A percentile compares a stretch with the other conserved stretches of the same genome.
Evolutionary conservation across 371 early-diverging fungal genomes (phyloP).

Genomic region (Polyrhizophydium stewartii): DNA sequence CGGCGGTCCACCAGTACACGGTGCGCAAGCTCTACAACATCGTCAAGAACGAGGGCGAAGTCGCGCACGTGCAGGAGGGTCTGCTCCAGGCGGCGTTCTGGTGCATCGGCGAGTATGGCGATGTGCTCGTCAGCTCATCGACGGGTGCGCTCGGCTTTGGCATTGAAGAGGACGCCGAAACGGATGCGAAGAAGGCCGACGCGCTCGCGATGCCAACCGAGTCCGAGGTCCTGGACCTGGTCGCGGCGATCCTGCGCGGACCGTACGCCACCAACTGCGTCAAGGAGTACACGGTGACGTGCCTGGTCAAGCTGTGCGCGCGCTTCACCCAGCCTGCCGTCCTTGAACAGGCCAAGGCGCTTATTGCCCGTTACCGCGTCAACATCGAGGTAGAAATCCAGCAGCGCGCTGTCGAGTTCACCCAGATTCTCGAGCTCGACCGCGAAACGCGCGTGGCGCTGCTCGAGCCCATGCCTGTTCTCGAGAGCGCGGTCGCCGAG

Average conservation of each 20-base stretch:
- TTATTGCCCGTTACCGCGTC: slow-evolving; percentile 59
- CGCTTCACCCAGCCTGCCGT: slow-evolving; percentile 60
- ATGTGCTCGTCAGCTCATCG: slow-evolving; percentile 57
- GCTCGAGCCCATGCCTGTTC: slow-evolving; percentile 91
- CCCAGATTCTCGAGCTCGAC: slow-evolving; percentile 64
- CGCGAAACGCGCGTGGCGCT: slow-evolving; percentile 65
- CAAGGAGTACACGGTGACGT: slow-evolving; percentile 80
- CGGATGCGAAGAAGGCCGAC: slow-evolving; percentile 8
- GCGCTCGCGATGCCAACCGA: slow-evolving; percentile 57
- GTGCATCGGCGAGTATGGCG: slow-evolving; percentile 96
- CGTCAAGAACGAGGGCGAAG: slow-evolving; percentile 63
- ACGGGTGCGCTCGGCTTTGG: slow-evolving; percentile 16
- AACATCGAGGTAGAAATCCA: slow-evolving; percentile 89
- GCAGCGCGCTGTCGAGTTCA: slow-evolving; percentile 88
- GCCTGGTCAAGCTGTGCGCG: slow-evolving; percentile 82
- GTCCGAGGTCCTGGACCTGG: slow-evolving; percentile 63
- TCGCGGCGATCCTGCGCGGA: slow-evolving; percentile 70
- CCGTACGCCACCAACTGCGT: slow-evolving; percentile 73
- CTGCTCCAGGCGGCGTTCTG: slow-evolving; percentile 89
- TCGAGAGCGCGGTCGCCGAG: slow-evolving; percentile 58
- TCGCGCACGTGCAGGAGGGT: slow-evolving; percentile 63
- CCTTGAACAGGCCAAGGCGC: slow-evolving; percentile 45
- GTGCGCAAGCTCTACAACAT: slow-evolving; percentile 81
- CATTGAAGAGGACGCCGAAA: slow-evolving; percentile 67
- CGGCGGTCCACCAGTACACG: slow-evolving; percentile 78